Percentiles rank a stretch among this genome's conserved stretches.
Evolutionary conservation across 441 rosid species (phyloP).

Genomic region (Mallotus japonicus): DNA sequence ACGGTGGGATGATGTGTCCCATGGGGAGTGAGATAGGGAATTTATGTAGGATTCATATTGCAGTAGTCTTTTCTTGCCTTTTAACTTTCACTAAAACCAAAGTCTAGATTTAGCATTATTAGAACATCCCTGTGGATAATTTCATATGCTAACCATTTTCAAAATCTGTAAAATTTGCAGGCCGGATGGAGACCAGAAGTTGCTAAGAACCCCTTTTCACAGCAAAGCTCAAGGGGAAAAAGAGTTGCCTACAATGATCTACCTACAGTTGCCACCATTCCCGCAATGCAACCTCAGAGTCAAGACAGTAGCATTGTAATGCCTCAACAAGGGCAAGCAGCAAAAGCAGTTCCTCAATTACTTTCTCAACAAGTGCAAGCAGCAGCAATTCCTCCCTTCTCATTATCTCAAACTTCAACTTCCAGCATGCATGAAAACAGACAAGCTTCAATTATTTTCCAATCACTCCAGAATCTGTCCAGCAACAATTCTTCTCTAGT

Average conservation of each 20-base stretch:
- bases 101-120: neutral
- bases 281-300: slow-evolving; percentile 30
- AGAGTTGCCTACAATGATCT: slow-evolving; percentile 30
- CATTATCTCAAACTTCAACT: slow-evolving; percentile 28
- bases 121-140: neutral
- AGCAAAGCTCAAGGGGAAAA: slow-evolving; percentile 41
- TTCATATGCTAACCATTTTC: neutral
- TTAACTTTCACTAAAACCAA: neutral
- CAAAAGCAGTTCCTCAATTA: slow-evolving; percentile 17
- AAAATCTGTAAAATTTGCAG: slow-evolving; percentile 50
- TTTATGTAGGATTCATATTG: too few species aligned
- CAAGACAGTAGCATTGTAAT: slow-evolving; percentile 20
- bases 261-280: slow-evolving; percentile 16
- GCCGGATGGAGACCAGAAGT: slow-evolving; percentile 64
- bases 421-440: slow-evolving; percentile 28
- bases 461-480: slow-evolving; percentile 21
- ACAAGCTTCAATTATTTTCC: slow-evolving; percentile 22
- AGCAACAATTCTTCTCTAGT: slow-evolving; percentile 23
- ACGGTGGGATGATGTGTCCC: neutral
- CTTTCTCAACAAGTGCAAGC: slow-evolving; percentile 37
- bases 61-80: neutral
- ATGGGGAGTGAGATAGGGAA: neutral
- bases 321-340: slow-evolving; percentile 37
- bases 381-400: slow-evolving; percentile 32
- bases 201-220: slow-evolving; percentile 68